A percentile compares a stretch with the other conserved stretches of the same genome.
Evolutionary conservation across 176 grass and related monocot genomes (phyloP).

Genomic region (Eremochloa ophiuroides): DNA sequence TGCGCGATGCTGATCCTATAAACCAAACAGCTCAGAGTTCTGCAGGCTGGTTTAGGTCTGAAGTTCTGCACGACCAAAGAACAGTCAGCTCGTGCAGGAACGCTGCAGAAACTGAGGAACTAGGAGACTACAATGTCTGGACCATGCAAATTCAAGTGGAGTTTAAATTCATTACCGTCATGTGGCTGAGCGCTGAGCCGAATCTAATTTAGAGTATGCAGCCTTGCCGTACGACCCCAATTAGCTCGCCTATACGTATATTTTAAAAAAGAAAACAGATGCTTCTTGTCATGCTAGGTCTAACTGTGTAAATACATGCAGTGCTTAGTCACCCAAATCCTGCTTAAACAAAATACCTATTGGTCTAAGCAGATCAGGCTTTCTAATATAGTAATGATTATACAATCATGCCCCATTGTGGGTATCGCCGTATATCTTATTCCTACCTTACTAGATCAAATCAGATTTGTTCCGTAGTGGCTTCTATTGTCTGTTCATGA

Average conservation of each 20-base stretch:
- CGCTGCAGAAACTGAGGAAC: not conserved
- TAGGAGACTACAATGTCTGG: not conserved
- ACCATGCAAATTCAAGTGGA: constrained; percentile 12
- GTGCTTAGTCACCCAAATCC: constrained; percentile 10
- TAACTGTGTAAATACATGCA: not conserved
- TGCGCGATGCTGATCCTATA: not conserved
- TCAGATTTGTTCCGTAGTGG: constrained; percentile 47
- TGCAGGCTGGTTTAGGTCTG: constrained; percentile 1
- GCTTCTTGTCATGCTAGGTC: not conserved
- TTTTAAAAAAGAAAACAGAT: not conserved
- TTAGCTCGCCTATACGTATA: not conserved
- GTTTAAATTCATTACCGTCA: not conserved
- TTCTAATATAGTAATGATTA: constrained; percentile 29
- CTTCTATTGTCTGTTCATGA: constrained; percentile 40
- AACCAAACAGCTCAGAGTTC: not conserved
- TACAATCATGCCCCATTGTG: constrained; percentile 43
- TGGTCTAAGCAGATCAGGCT: not conserved
- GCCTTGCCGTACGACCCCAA: not conserved
- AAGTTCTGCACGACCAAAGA: not conserved
- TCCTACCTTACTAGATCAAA: constrained; percentile 41
- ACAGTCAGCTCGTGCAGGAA: not conserved
- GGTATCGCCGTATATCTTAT: constrained; percentile 46
- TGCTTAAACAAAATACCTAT: constrained; percentile 25
- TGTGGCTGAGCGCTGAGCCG: not conserved
- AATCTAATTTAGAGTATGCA: constrained; percentile 6